Percentiles rank a stretch among this genome's conserved stretches.
phyloP scores from a whole-genome alignment of 164 flowering plant genomes.

The Vitis amurensis region DNA sequence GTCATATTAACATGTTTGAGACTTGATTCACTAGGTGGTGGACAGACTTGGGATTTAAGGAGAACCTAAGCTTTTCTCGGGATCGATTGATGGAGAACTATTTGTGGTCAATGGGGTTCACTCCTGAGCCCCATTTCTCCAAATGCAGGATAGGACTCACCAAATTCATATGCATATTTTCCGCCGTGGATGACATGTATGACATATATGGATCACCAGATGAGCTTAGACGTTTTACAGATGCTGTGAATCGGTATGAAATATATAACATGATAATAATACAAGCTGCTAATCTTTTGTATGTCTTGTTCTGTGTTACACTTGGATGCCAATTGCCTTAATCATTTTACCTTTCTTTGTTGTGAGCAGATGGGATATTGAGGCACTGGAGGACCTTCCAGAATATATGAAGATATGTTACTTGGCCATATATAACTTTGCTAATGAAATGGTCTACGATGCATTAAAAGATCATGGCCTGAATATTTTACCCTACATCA shows the following conservation, averaged over 20 bases:
- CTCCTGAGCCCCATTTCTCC: constrained; percentile 13
- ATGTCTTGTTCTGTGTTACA: no score
- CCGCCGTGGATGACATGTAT: constrained; percentile 29
- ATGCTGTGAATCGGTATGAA: constrained; percentile 23
- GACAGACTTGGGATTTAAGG: constrained; percentile 14
- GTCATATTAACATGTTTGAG: not conserved
- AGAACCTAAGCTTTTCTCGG: constrained; percentile 21
- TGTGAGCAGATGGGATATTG: constrained; percentile 31
- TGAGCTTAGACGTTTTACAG: constrained; percentile 29
- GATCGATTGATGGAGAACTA: constrained; percentile 33
- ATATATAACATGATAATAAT: no score
- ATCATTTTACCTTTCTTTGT: not conserved
- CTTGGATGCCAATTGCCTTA: no score
- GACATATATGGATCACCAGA: constrained; percentile 34
- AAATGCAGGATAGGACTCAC: constrained; percentile 20
- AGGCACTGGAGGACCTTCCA: constrained; percentile 25
- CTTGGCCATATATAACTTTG: constrained; percentile 21
- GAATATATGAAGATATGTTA: constrained; percentile 29
- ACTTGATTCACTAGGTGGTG: constrained; percentile 27
- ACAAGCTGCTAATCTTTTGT: no score
- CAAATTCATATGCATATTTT: constrained; percentile 13
- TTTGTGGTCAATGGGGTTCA: constrained; percentile 27
- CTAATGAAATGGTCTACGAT: constrained; percentile 13
- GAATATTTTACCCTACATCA: constrained; percentile 15
- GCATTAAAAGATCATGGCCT: constrained; percentile 14